Percentiles rank a stretch among this genome's conserved stretches.
Evolutionary conservation across 2,329 filamentous ascomycete species (phyloP).

Genomic region (Ceratocystis cacaofunesta): DNA sequence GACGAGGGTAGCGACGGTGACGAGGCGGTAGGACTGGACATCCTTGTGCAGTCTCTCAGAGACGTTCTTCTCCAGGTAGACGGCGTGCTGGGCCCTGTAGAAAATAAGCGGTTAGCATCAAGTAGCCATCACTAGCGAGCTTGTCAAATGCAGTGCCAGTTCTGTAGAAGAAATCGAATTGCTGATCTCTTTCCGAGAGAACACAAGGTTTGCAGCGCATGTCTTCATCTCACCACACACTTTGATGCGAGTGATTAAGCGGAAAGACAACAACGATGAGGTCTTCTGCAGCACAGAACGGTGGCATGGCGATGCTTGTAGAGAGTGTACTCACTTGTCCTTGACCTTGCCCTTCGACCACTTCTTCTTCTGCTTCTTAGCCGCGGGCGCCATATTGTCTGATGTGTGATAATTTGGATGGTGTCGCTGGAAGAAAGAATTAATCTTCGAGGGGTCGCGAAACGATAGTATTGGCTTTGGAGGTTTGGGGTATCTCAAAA

Average conservation of each 20-base stretch:
- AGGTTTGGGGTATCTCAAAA: constrained; percentile 9
- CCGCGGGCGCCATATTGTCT: constrained; percentile 34
- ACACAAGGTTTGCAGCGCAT: background rate
- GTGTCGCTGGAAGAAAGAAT: constrained; percentile 17
- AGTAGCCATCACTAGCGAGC: too few relatives aligned
- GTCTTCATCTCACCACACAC: background rate
- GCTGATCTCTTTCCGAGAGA: too few relatives aligned
- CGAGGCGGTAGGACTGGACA: constrained; percentile 98
- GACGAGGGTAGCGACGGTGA: constrained; percentile 96
- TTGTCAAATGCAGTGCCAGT: too few relatives aligned
- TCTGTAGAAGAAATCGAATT: too few relatives aligned
- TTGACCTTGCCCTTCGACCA: constrained; percentile 62
- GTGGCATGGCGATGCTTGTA: background rate
- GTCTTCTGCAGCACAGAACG: background rate
- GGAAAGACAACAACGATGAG: background rate
- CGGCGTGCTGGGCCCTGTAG: constrained; percentile 82
- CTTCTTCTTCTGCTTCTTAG: constrained; percentile 40
- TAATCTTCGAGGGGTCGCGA: constrained; percentile 14
- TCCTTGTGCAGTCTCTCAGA: constrained; percentile 99
- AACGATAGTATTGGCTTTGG: constrained; percentile 18
- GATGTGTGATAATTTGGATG: constrained; percentile 22
- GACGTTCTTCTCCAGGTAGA: constrained; percentile 95
- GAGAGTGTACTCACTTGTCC: constrained; percentile 53
- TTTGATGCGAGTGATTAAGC: background rate
- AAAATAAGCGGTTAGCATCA: constrained; percentile 8